phyloP scores from a whole-genome alignment of 148 eudicot species.

The Chenopodium suecicum region DNA sequence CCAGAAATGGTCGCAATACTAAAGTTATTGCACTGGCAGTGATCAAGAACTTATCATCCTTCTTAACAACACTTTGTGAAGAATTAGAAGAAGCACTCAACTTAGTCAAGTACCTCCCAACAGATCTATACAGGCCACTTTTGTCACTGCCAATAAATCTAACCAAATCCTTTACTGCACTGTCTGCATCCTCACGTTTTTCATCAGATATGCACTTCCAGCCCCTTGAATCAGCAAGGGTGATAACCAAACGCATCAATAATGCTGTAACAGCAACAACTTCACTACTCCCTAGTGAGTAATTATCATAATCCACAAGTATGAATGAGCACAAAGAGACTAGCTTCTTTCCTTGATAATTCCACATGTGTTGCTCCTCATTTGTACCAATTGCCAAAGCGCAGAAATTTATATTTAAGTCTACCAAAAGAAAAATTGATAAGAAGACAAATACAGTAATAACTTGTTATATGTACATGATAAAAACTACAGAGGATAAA shows the following conservation, averaged over 20 bases:
- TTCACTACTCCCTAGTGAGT: slow-evolving; percentile 37
- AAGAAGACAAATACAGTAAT: background rate
- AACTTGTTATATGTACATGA: background rate
- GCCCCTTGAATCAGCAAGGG: slow-evolving; percentile 67
- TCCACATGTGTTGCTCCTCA: slow-evolving; percentile 68
- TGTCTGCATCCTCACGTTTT: slow-evolving; percentile 49
- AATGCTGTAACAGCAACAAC: slow-evolving; percentile 52
- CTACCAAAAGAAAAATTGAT: slow-evolving; percentile 40
- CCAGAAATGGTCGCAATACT: slow-evolving; percentile 75
- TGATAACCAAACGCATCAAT: slow-evolving; percentile 73
- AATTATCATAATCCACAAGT: slow-evolving; percentile 55
- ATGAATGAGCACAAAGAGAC: slow-evolving; percentile 64
- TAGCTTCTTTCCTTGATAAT: slow-evolving; percentile 71
- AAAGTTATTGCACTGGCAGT: slow-evolving; percentile 83
- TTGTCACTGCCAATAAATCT: slow-evolving; percentile 61
- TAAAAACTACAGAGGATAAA: slow-evolving; percentile 2
- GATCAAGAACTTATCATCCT: slow-evolving; percentile 74
- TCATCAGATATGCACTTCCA: slow-evolving; percentile 66
- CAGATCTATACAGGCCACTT: slow-evolving; percentile 60
- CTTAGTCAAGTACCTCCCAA: slow-evolving; percentile 64
- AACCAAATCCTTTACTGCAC: slow-evolving; percentile 55
- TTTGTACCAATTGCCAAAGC: slow-evolving; percentile 58
- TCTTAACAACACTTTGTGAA: slow-evolving; percentile 36
- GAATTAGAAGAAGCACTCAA: slow-evolving; percentile 43
- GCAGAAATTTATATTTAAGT: slow-evolving; percentile 61